Base-by-base conservation (phyloP, 495 filamentous ascomycete genomes). In the Penicillium cinerascens region DNA sequence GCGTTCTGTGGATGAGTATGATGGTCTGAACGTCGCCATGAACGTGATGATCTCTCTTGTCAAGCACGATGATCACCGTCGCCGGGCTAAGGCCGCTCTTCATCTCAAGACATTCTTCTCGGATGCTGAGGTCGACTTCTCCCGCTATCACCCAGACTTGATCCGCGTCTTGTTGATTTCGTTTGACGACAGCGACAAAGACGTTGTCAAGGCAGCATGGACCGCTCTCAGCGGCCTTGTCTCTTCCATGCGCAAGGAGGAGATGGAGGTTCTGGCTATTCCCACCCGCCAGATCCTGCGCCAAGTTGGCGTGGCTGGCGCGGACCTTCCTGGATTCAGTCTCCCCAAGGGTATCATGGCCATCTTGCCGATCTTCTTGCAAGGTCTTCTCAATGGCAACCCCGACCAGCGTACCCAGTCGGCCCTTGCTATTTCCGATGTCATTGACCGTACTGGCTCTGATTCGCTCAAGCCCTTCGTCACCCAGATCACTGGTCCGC, bases 261-360 rank as follows among this genome's bases (percentile, higher is more conserved):
- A 97, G 70, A 97, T 98, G 93, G 93, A 98, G 65, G 81, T 87
- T 0, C 74, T 98, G n/a, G 91, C 92, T 8, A 75, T 82, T 54
- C 91, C 92, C 5, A 95, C 92, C 1, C 83, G 92, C 33, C 86
- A 92, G 62, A 81, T 88, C 1, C 74, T 98, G 42, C 81, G 87
- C 47, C 89, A 91, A 55, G 89, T 97, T 26, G 93, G 93, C 42
- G 87, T 96, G 15, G 72, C 92, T 41, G 95, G 95, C 5, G 80
- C 84, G 20, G 84, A 92, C 61, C 78, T 98, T 16, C 81, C 91
- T 9, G 93, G 93, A 22, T 98, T 98, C 76, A 82, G 85, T 48
- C 74, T 98, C 46, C 93, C 93, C 6, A 98, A 97, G 81, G 93
- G 93, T 48, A 97, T 98, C 79, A 96, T 90, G 66, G 90, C 95